Evolutionary conservation across 2,329 filamentous ascomycete genomes (phyloP).

Genomic region (Monosporascus sp.): DNA sequence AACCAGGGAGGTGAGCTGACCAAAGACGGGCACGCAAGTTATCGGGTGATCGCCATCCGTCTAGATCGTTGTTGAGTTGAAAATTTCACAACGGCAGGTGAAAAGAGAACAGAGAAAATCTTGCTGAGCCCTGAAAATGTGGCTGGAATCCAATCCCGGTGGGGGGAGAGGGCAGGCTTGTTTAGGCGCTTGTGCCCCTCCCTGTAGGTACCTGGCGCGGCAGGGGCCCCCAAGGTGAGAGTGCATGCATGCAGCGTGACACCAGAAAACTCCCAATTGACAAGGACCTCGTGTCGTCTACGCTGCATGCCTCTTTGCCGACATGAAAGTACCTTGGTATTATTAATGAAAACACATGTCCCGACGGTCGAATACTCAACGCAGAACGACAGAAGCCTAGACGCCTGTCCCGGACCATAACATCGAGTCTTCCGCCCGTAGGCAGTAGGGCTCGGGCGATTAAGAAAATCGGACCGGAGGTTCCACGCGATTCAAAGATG

Average conservation of each 20-base stretch:
- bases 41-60: no score
- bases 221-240: background rate
- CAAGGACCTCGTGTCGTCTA: background rate
- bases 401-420: no score
- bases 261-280: background rate
- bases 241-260: background rate
- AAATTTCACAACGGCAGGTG: no score
- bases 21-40: no score
- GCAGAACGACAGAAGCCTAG: no score
- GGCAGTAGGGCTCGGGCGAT: no score
- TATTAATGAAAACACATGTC: background rate
- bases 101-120: no score
- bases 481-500: slow-evolving; percentile 44
- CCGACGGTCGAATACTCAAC: background rate
- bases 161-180: background rate
- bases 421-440: no score
- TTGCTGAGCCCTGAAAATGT: background rate
- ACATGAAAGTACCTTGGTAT: no score
- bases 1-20: no score
- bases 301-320: no score
- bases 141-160: background rate
- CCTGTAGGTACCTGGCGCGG: background rate
- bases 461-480: background rate
- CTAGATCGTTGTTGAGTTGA: no score
- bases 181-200: background rate